A percentile compares a stretch with the other conserved stretches of the same genome.
Conservation (phyloP, 345 rosid genomes). For the Murraya paniculata region DNA sequence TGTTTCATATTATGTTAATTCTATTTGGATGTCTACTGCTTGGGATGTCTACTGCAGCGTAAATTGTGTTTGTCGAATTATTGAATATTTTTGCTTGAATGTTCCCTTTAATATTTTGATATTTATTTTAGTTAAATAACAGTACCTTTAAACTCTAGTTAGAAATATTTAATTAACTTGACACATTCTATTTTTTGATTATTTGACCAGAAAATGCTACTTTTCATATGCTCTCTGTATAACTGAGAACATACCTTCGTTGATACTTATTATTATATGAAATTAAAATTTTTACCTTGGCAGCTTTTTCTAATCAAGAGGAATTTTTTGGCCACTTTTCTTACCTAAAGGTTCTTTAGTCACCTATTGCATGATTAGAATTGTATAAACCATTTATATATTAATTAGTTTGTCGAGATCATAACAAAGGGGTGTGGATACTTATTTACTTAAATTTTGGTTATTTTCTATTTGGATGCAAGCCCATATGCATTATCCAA, state of each 20-base stretch:
- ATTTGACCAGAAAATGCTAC: background rate
- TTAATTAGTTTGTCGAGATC: no score
- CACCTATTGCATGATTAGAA: no score
- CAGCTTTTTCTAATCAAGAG: no score
- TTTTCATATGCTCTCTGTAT: background rate
- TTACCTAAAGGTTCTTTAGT: no score
- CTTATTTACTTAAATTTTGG: no score
- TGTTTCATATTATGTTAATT: background rate
- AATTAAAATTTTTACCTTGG: background rate
- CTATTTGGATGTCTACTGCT: background rate
- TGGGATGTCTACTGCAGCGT: background rate
- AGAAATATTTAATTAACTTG: background rate
- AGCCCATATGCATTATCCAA: background rate
- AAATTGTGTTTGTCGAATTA: background rate
- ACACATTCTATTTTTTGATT: background rate
- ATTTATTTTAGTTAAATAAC: background rate
- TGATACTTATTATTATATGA: background rate
- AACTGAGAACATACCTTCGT: background rate
- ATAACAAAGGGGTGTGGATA: no score
- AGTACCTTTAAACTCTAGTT: background rate
- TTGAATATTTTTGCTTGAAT: background rate
- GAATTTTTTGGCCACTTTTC: no score
- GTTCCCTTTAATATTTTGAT: background rate
- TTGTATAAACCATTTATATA: no score
- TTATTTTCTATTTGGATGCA: background rate